Evolutionary conservation across 78 protist species (phyloP), one percentile per base, ranked within the genome.

Genomic region (Monosiga brevicollis): DNA sequence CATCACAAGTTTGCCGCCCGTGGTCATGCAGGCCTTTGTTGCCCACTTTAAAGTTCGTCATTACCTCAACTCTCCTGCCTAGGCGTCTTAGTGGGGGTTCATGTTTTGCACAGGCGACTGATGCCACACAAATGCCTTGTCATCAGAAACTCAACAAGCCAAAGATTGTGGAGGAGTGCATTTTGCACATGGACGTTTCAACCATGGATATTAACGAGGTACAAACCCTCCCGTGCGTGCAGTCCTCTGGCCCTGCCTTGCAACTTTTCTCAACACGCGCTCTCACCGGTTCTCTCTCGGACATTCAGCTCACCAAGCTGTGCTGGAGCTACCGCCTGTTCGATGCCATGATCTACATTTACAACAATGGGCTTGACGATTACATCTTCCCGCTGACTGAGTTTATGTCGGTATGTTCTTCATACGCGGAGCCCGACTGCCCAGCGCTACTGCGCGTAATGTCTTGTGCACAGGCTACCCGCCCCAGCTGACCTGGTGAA

Each of bases 381-480:
- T 89, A 89, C 75, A 75, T 85, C 25, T 79, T 89, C 32, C 92
- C 92, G n/a, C 73, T 89, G 36, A 83, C 73, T 25, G 88, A 89
- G 71, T 54, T 89, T 87, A 71, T 84, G 62, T 39, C 34, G n/a
- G 90, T 87, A n/a, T 15, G 62, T 6, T 49, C 29, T 49, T n/a
- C n/a, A n/a, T n/a, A n/a, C n/a, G n/a, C n/a, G n/a, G n/a, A n/a
- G n/a, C n/a, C n/a, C n/a, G n/a, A n/a, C n/a, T n/a, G n/a, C n/a
- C n/a, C n/a, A n/a, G n/a, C n/a, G n/a, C n/a, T n/a, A n/a, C n/a
- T n/a, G n/a, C n/a, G n/a, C n/a, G n/a, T n/a, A n/a, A n/a, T n/a
- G n/a, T n/a, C n/a, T n/a, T n/a, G n/a, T n/a, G n/a, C n/a, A n/a
- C n/a, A n/a, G n/a, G n/a, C n/a, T n/a, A n/a, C n/a, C n/a, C n/a